Base-by-base conservation (phyloP, 306 rosid genomes). In the Cicer pinnatifidum region DNA sequence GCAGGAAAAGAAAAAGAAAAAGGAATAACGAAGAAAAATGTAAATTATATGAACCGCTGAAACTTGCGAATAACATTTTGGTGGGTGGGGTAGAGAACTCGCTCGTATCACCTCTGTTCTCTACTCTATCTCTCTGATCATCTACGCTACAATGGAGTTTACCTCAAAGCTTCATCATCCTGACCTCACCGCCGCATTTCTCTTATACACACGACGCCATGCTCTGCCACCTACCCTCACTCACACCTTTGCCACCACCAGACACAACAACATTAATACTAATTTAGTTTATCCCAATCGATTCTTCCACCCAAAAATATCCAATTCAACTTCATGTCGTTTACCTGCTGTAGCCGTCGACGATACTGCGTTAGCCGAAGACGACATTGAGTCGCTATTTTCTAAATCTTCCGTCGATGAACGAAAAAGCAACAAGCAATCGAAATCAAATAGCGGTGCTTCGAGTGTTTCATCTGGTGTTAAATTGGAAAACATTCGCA, bases 391-490 rank as follows among this genome's bases (percentile, higher is more conserved):
- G 70, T 89, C 98, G 13, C 77, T 94, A 68, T 88, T 94, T 37
- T 89, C 96, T 46, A 68, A 77, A 2, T 4, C 81, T 9, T 63
- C 86, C 0, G 84, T 56, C 57, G 89, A 83, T 0, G 80, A 75
- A 13, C 86, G 65, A 56, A 89, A 89, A 11, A 78, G 9, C 0
- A 80, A 54, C 39, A 91, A 76, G 70, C 85, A 79, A 17, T 74
- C 94, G 0, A 85, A 79, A 17, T 74, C 94, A 0, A 85, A 48
- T 45, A 13, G 51, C 2, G 97, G 96, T 0, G 97, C 92, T 66
- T 93, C 98, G 1, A 73, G 88, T 20, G 78, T 93, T 72, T 91
- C 98, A 0, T 93, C 97, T 0, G 95, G 96, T 5, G 96, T 91
- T 19, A 93, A 81, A 85, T 78, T 93, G 2, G 97, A 93, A 58